Base-by-base conservation (phyloP, 1,284 basidiomycete genomes). In the Boletus mariae region DNA sequence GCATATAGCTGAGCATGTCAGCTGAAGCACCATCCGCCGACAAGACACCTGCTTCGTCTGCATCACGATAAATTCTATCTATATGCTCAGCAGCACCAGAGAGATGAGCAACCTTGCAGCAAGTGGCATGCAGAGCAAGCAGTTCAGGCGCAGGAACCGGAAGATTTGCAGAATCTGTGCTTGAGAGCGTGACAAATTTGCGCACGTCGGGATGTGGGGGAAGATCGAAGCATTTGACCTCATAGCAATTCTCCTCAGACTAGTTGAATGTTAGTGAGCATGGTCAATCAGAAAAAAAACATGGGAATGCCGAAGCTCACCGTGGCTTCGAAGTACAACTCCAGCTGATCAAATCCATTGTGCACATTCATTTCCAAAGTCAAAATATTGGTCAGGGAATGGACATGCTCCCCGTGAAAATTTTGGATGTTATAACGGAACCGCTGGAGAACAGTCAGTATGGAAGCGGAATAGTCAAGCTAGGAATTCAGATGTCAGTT, bases 101-200 rank as follows among this genome's bases (percentile, higher is more conserved):
- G 5, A 53, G 2, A 28, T 53, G 51, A 40, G 55, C 51, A 12
- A 51, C 48, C 47, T 53, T 53, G 43, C 42, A 48, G 47, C 52
- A 49, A 20, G 47, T 45, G 31, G 52, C 52, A 41, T 48, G 56
- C 48, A 57, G 17, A 32, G 45, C 42, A 38, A 57, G 51, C 26
- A 54, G 26, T 11, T 54, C 37, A 4, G 2, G 5, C 0, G 37
- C 7, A 23, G 55, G 55, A 29, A 29, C 17, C 2, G 56, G 55
- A 40, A 47, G 50, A 17, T 44, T 15, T 23, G 11, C 11, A 9
- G 50, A 47, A 45, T 50, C 34, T 3, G 6, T 2, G 11, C 35
- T 45, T 12, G 51, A 40, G 45, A 50, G 43, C 9, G 8, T 32
- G 5, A 47, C 32, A 1, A 42, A 35, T 17, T 15, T 10, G 8